Evolutionary conservation across 805 yeast genomes (phyloP).

Genomic region (Gaillardinia entomophila): DNA sequence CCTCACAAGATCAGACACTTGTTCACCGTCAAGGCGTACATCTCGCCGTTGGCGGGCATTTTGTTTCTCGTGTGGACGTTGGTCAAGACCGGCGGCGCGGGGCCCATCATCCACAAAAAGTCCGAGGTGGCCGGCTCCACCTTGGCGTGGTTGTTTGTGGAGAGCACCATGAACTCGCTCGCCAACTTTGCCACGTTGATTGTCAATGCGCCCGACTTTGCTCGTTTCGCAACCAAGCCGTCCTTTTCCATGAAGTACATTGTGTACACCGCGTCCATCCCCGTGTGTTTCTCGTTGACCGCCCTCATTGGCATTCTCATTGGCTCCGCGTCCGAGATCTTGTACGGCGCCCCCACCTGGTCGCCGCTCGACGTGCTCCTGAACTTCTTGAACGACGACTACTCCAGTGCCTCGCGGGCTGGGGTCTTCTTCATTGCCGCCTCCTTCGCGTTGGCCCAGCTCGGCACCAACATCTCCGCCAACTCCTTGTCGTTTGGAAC

Average conservation of each 20-base stretch:
- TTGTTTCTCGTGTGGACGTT: slow-evolving; percentile 82
- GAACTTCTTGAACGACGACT: slow-evolving; percentile 44
- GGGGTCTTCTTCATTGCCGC: slow-evolving; percentile 73
- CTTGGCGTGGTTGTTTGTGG: slow-evolving; percentile 79
- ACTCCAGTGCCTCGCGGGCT: slow-evolving; percentile 57
- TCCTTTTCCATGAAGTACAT: slow-evolving; percentile 33
- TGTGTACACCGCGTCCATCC: slow-evolving; percentile 56
- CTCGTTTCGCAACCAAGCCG: slow-evolving; percentile 64
- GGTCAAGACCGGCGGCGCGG: slow-evolving; percentile 74
- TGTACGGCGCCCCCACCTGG: slow-evolving; percentile 75
- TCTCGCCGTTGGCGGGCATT: slow-evolving; percentile 80
- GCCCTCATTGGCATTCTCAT: slow-evolving; percentile 82
- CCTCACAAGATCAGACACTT: slow-evolving; percentile 81
- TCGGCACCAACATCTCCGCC: slow-evolving; percentile 73
- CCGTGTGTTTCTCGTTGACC: slow-evolving; percentile 72
- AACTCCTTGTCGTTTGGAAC: slow-evolving; percentile 70
- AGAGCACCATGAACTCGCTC: slow-evolving; percentile 70
- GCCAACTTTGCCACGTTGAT: slow-evolving; percentile 89
- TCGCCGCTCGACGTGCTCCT: slow-evolving; percentile 74
- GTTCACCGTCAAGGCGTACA: slow-evolving; percentile 73
- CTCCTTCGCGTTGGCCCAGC: slow-evolving; percentile 69
- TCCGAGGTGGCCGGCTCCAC: slow-evolving; percentile 51
- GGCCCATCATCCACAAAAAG: slow-evolving; percentile 58
- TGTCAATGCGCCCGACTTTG: slow-evolving; percentile 83
- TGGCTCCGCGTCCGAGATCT: slow-evolving; percentile 65